These are phyloP conservation scores for Hypoxylon sp. DNA, from an alignment of 2,329 filamentous ascomycete genomes.

Conservation along the genomic window DNA sequence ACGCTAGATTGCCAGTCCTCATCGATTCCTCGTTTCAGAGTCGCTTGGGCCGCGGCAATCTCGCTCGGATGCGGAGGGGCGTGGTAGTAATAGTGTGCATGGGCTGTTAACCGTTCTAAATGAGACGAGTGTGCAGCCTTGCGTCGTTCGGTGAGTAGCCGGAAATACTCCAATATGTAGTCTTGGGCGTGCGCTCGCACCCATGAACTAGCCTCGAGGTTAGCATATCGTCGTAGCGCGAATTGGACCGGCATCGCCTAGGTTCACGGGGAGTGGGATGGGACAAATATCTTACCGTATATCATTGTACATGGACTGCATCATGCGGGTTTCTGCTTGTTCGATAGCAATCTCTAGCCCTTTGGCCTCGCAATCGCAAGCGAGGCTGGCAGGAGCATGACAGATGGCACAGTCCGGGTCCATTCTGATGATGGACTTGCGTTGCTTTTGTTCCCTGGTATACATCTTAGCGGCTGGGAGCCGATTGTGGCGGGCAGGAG, in stretches of 20 bases:
- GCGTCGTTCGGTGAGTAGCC: constrained; percentile 67
- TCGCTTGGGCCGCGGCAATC: constrained; percentile 69
- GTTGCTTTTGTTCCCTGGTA: constrained; percentile 55
- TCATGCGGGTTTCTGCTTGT: constrained; percentile 70
- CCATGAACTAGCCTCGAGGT: constrained; percentile 59
- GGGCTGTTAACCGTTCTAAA: constrained; percentile 63
- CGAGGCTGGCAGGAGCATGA: constrained; percentile 63
- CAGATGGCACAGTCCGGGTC: constrained; percentile 76
- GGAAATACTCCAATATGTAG: constrained; percentile 73
- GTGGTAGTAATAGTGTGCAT: constrained; percentile 66
- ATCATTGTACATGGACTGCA: constrained; percentile 68
- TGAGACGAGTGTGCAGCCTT: constrained; percentile 64
- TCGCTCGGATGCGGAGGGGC: constrained; percentile 67
- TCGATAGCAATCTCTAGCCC: constrained; percentile 69
- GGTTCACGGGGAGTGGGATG: constrained; percentile 15
- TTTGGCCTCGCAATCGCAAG: constrained; percentile 73
- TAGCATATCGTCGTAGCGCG: constrained; percentile 24
- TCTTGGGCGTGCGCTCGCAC: constrained; percentile 72
- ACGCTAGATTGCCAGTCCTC: constrained; percentile 81
- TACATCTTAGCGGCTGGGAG: constrained; percentile 59
- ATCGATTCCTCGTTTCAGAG: constrained; percentile 77
- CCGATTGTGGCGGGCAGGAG: constrained; percentile 42
- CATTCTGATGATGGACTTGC: constrained; percentile 66
- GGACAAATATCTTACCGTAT: constrained; percentile 62
- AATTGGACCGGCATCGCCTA: neutral